Conservation (phyloP, 805 yeast species). For the Hanseniaspora taiwanica region DNA sequence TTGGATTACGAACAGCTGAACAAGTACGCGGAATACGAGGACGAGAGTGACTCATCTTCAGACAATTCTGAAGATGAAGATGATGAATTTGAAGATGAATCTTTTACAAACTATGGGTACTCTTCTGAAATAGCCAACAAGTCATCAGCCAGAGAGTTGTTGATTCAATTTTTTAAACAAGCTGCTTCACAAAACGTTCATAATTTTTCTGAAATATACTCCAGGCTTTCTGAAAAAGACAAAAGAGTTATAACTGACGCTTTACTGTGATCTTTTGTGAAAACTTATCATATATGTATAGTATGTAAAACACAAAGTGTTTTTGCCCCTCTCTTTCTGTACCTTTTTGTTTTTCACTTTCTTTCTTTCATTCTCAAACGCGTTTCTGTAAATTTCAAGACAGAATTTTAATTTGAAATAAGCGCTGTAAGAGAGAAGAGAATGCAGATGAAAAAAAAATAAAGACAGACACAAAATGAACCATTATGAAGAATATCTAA, state of each 20-base stretch:
- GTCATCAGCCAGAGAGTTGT: slow-evolving; percentile 21
- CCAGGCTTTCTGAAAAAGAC: slow-evolving; percentile 37
- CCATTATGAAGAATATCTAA: neutral
- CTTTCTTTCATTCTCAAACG: neutral
- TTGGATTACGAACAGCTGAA: slow-evolving; percentile 6
- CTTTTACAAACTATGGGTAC: slow-evolving; percentile 15
- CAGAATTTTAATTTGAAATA: too few species aligned
- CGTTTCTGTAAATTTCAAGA: too few species aligned
- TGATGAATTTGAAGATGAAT: slow-evolving; percentile 25
- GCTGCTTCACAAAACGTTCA: slow-evolving; percentile 36
- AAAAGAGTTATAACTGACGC: slow-evolving; percentile 38
- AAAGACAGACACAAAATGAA: neutral
- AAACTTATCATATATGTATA: neutral
- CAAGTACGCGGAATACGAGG: slow-evolving; percentile 17
- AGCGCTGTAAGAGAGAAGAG: too few species aligned
- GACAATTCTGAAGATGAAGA: slow-evolving; percentile 24
- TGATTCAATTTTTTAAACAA: slow-evolving; percentile 42
- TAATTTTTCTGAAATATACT: slow-evolving; percentile 40
- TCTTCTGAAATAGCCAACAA: neutral
- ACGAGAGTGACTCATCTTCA: slow-evolving; percentile 24
- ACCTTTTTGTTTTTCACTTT: neutral
- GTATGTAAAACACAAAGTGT: too few species aligned
- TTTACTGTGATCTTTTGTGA: slow-evolving; percentile 22
- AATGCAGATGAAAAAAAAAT: neutral
- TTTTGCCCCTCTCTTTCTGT: neutral